phyloP scores from a whole-genome alignment of 2,329 filamentous ascomycete species.

The Dactylellina haptotyla region DNA sequence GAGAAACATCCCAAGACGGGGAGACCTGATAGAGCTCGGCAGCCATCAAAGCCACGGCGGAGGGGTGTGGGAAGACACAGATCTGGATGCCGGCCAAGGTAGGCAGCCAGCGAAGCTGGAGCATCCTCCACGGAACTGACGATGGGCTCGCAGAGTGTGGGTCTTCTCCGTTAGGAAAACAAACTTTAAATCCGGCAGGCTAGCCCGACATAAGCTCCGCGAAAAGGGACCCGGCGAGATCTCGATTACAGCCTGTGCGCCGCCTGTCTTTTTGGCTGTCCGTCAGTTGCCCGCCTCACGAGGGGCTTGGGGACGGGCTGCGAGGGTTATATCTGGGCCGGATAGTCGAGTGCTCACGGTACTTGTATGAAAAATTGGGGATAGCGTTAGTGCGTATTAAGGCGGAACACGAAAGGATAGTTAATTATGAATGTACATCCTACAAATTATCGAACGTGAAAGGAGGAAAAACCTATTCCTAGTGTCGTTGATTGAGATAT shows the following conservation, averaged over 20 bases:
- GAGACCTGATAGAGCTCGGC: background rate
- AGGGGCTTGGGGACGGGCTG: background rate
- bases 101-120: background rate
- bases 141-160: constrained; percentile 20
- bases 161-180: constrained; percentile 46
- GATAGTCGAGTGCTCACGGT: constrained; percentile 9
- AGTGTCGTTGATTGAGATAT: too few relatives aligned
- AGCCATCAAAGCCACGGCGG: constrained; percentile 12
- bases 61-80: background rate
- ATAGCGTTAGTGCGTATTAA: constrained; percentile 8
- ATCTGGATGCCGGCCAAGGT: background rate
- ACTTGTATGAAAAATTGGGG: background rate
- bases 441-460: too few relatives aligned
- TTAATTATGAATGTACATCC: background rate
- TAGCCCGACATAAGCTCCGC: constrained; percentile 29
- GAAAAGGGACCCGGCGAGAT: constrained; percentile 37
- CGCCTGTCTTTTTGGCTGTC: too few relatives aligned
- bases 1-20: background rate
- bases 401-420: background rate
- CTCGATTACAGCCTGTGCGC: constrained; percentile 15
- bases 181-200: constrained; percentile 51
- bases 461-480: too few relatives aligned
- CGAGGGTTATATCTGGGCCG: background rate
- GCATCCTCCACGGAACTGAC: background rate
- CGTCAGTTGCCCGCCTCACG: background rate